Evolutionary conservation across 2,329 filamentous ascomycete species (phyloP).

Genomic region (Dothideomycetidae sp.): DNA sequence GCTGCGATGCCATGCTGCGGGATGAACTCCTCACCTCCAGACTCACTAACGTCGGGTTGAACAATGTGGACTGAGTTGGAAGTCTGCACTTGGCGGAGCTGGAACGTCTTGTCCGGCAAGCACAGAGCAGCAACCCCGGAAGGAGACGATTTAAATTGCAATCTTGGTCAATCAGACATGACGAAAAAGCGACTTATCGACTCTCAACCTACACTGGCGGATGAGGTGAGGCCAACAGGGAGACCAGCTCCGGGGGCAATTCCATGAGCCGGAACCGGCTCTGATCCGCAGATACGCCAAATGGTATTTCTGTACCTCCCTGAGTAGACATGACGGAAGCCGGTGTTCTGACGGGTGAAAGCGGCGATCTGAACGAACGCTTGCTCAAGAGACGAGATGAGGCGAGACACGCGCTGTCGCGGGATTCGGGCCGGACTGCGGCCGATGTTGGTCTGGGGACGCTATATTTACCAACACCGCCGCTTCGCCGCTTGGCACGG

Average conservation of each 20-base stretch:
- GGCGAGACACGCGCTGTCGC: no score
- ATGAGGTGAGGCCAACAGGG: constrained; percentile 37
- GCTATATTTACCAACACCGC: constrained; percentile 9
- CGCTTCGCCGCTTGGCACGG: constrained; percentile 4
- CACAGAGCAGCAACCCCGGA: constrained; percentile 36
- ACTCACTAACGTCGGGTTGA: constrained; percentile 20
- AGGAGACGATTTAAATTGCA: constrained; percentile 27
- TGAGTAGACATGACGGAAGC: constrained; percentile 31
- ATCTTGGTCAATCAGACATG: constrained; percentile 16
- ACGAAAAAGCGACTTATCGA: background rate
- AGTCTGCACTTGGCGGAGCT: constrained; percentile 49
- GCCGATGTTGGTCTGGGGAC: constrained; percentile 5
- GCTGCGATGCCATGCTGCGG: constrained; percentile 25
- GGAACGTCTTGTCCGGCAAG: constrained; percentile 42
- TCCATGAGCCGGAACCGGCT: constrained; percentile 46
- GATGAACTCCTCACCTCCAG: constrained; percentile 16
- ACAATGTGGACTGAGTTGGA: constrained; percentile 49
- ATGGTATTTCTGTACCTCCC: constrained; percentile 26
- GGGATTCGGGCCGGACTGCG: no score
- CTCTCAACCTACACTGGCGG: constrained; percentile 25
- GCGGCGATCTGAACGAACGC: background rate
- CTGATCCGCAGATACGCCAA: constrained; percentile 32
- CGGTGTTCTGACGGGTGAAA: no score
- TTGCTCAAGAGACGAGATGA: no score
- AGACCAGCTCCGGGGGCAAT: constrained; percentile 43